Evolutionary conservation across 495 filamentous ascomycete genomes (phyloP).

Genomic region (Parachaetomium inaequale): DNA sequence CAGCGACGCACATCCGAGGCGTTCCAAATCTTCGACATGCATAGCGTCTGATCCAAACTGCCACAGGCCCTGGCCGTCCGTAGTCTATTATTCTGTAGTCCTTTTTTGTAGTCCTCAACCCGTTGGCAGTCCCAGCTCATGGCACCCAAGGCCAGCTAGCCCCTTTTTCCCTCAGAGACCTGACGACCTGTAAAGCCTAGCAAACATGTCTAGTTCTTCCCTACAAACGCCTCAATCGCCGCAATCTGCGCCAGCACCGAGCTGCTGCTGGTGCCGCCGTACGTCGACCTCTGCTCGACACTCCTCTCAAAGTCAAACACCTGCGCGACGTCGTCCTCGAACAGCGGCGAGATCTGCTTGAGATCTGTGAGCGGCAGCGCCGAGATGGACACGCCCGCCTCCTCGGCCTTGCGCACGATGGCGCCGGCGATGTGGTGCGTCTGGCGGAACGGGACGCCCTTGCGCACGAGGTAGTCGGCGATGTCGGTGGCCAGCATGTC

Average conservation of each 20-base stretch:
- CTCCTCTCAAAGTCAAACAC: conserved; percentile 82
- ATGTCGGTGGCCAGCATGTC: conserved; percentile 77
- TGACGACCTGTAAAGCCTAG: too few relatives aligned
- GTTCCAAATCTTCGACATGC: neutral
- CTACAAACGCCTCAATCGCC: conserved; percentile 18
- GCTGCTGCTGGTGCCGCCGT: conserved; percentile 75
- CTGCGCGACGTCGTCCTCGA: conserved; percentile 68
- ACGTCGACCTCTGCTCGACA: conserved; percentile 77
- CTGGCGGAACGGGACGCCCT: conserved; percentile 80
- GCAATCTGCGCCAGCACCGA: conserved; percentile 73
- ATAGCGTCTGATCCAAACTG: neutral
- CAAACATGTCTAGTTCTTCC: conserved; percentile 5
- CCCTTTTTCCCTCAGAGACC: too few relatives aligned
- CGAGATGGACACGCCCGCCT: conserved; percentile 69
- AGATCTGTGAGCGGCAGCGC: conserved; percentile 64
- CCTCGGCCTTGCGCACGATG: conserved; percentile 65
- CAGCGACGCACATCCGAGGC: neutral
- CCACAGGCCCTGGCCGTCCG: neutral
- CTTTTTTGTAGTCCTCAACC: neutral
- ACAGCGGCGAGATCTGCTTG: conserved; percentile 67
- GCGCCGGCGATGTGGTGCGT: conserved; percentile 87
- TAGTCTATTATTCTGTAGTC: neutral
- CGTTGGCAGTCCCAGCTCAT: neutral
- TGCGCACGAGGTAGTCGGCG: conserved; percentile 87
- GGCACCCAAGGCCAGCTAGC: neutral